These are phyloP conservation scores for Tubosaeta brunneosetosa DNA, from an alignment of 768 basidiomycete species.

Conservation along the genomic window DNA sequence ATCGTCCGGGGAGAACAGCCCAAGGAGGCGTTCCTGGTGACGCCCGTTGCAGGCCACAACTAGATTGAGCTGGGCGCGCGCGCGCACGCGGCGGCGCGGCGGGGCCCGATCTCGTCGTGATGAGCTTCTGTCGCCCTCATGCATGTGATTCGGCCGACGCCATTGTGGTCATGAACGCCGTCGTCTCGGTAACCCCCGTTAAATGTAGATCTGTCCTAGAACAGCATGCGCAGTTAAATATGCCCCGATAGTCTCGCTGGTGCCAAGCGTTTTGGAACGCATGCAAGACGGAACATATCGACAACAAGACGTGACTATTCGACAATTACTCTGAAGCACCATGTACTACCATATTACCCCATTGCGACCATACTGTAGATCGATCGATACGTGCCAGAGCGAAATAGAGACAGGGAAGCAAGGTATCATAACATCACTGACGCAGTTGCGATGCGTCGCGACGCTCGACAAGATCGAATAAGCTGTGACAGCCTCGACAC, in stretches of 20 bases:
- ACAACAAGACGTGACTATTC: neutral
- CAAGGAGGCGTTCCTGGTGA: conserved; percentile 20
- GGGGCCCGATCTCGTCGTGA: neutral
- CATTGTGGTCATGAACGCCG: neutral
- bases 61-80: neutral
- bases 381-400: conserved; percentile 2
- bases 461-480: neutral
- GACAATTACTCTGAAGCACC: neutral
- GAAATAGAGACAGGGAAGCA: neutral
- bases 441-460: neutral
- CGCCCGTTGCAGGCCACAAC: neutral
- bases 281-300: neutral
- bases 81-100: neutral
- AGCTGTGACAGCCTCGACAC: neutral
- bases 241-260: neutral
- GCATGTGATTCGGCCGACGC: neutral
- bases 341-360: neutral
- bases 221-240: neutral
- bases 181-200: neutral
- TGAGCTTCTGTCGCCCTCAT: neutral
- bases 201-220: neutral
- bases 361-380: neutral
- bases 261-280: neutral
- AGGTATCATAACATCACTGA: neutral
- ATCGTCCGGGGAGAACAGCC: conserved; percentile 64